These are phyloP conservation scores for Blastobotrys ciferrii DNA, from an alignment of 1,139 yeast species.

Conservation along the genomic window DNA sequence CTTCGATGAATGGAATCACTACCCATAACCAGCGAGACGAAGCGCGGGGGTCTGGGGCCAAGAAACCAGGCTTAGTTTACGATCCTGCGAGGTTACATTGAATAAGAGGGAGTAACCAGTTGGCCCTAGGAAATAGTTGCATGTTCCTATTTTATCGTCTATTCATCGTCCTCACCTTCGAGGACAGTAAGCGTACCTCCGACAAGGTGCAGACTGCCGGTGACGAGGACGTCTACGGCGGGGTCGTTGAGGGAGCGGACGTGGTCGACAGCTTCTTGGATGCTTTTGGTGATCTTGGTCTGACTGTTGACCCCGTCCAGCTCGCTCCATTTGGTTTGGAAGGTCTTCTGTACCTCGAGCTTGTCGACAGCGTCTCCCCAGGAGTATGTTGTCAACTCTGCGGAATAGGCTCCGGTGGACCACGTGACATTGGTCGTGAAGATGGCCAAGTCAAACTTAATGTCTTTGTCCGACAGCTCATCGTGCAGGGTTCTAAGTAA, in stretches of 20 bases:
- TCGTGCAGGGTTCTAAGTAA: slow-evolving; percentile 56
- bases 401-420: slow-evolving; percentile 75
- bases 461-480: slow-evolving; percentile 35
- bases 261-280: slow-evolving; percentile 69
- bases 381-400: slow-evolving; percentile 82
- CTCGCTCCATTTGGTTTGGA: slow-evolving; percentile 66
- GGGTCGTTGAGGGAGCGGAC: slow-evolving; percentile 41
- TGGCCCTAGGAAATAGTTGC: too few relatives aligned
- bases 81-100: too few relatives aligned
- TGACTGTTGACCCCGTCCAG: slow-evolving; percentile 46
- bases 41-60: too few relatives aligned
- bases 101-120: too few relatives aligned
- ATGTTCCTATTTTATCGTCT: too few relatives aligned
- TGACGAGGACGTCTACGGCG: slow-evolving; percentile 74
- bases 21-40: too few relatives aligned
- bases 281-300: slow-evolving; percentile 63
- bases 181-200: slow-evolving; percentile 90
- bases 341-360: slow-evolving; percentile 73
- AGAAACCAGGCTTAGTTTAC: too few relatives aligned
- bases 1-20: too few relatives aligned
- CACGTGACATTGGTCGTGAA: slow-evolving; percentile 93
- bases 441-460: slow-evolving; percentile 67
- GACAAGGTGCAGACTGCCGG: slow-evolving; percentile 90
- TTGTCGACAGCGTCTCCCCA: slow-evolving; percentile 74
- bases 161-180: slow-evolving; percentile 12